A percentile compares a stretch with the other conserved stretches of the same genome.
Conservation (phyloP, 768 basidiomycete genomes). For the Multifurca ochricompacta region DNA sequence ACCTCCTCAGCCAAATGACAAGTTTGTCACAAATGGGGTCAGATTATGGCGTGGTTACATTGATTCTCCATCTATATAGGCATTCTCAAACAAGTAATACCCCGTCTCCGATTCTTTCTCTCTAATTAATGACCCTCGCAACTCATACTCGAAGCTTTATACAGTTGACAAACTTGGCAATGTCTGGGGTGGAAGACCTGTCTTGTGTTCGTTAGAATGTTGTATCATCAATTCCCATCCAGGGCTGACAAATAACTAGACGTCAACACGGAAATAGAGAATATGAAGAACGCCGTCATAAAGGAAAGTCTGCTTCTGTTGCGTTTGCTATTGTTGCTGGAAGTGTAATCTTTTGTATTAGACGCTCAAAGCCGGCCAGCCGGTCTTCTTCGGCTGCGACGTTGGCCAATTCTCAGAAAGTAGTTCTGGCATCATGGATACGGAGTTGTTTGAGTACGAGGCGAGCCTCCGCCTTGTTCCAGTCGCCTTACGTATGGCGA, state of each 20-base stretch:
- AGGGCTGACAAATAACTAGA: slow-evolving; percentile 38
- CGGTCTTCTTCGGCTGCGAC: slow-evolving; percentile 96
- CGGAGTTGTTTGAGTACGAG: slow-evolving; percentile 74
- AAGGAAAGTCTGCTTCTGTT: slow-evolving; percentile 37
- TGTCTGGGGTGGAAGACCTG: slow-evolving; percentile 77
- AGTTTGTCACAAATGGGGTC: slow-evolving; percentile 35
- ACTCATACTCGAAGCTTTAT: slow-evolving; percentile 73
- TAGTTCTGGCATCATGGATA: slow-evolving; percentile 79
- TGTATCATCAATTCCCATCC: neutral
- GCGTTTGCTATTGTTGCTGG: too few species aligned
- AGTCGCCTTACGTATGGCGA: neutral
- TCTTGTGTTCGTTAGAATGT: slow-evolving; percentile 55
- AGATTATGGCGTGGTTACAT: slow-evolving; percentile 18
- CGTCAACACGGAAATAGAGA: slow-evolving; percentile 80
- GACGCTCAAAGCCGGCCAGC: slow-evolving; percentile 71
- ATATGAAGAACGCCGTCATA: slow-evolving; percentile 76
- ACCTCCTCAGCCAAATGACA: slow-evolving; percentile 64
- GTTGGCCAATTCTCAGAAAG: slow-evolving; percentile 78
- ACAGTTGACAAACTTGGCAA: slow-evolving; percentile 92
- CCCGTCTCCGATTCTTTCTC: slow-evolving; percentile 66
- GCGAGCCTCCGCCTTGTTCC: slow-evolving; percentile 29
- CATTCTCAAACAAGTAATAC: slow-evolving; percentile 27
- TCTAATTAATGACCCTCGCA: slow-evolving; percentile 91
- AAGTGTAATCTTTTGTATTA: neutral
- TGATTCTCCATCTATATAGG: neutral